phyloP scores from a whole-genome alignment of 805 yeast species.

The Pichia paraexigua region DNA sequence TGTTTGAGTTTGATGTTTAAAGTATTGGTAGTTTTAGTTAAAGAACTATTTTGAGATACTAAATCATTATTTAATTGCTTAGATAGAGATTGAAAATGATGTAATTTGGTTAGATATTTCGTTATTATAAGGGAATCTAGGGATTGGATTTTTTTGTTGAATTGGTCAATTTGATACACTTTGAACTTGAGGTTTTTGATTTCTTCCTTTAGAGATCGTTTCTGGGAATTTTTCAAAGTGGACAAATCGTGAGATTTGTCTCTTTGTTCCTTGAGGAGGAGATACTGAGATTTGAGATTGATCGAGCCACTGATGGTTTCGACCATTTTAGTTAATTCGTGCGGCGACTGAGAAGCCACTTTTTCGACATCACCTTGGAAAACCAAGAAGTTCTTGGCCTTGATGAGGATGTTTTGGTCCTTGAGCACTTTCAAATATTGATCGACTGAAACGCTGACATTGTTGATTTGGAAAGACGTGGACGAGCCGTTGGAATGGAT shows the following conservation, averaged over 20 bases:
- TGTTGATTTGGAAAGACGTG: slow-evolving; percentile 63
- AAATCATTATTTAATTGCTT: slow-evolving; percentile 28
- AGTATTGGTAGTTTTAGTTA: slow-evolving; percentile 23
- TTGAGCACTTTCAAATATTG: slow-evolving; percentile 63
- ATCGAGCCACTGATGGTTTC: slow-evolving; percentile 81
- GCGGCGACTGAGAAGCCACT: slow-evolving; percentile 79
- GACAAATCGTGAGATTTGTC: slow-evolving; percentile 61
- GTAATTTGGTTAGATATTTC: slow-evolving; percentile 56
- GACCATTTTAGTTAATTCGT: slow-evolving; percentile 61
- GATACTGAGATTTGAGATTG: slow-evolving; percentile 62
- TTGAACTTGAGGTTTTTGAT: slow-evolving; percentile 73
- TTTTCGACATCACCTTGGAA: slow-evolving; percentile 97
- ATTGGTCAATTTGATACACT: slow-evolving; percentile 60
- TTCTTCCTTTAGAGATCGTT: slow-evolving; percentile 64
- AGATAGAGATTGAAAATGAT: slow-evolving; percentile 43
- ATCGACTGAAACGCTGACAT: slow-evolving; percentile 47
- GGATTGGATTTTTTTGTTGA: slow-evolving; percentile 46
- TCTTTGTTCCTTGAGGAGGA: slow-evolving; percentile 49
- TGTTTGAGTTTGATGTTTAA: slow-evolving; percentile 24
- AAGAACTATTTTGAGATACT: slow-evolving; percentile 29
- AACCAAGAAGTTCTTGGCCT: slow-evolving; percentile 85
- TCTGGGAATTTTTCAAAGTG: slow-evolving; percentile 55
- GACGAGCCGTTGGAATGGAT: slow-evolving; percentile 46
- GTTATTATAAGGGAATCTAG: slow-evolving; percentile 38
- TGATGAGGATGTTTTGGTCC: slow-evolving; percentile 72